These are phyloP conservation scores for Olyra latifolia DNA, from an alignment of 176 grass and related monocot genomes.

Conservation along the genomic window DNA sequence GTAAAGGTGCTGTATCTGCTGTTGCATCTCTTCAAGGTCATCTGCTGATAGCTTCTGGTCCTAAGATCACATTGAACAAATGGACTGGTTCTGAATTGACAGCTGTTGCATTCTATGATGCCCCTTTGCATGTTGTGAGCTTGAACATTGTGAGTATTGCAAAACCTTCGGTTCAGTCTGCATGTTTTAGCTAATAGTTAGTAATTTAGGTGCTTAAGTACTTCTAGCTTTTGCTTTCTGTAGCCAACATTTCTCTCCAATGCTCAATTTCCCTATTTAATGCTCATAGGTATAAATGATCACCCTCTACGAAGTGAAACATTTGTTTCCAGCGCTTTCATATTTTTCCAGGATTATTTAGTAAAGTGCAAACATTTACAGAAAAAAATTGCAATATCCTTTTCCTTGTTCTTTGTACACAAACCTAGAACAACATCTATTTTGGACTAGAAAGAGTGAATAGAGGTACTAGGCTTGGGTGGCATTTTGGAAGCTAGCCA, in stretches of 20 bases:
- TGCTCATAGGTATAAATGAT: background rate
- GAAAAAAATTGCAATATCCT: background rate
- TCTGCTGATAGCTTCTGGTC: slow-evolving; percentile 89
- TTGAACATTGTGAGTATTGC: slow-evolving; percentile 86
- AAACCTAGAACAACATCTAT: background rate
- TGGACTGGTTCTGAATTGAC: slow-evolving; percentile 94
- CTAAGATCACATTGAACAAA: slow-evolving; percentile 93
- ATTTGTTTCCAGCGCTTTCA: background rate
- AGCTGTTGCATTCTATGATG: slow-evolving; percentile 94
- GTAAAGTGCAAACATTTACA: background rate
- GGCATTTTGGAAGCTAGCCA: background rate
- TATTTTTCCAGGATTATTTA: background rate
- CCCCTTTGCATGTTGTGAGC: slow-evolving; percentile 96
- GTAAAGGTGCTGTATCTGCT: slow-evolving; percentile 91
- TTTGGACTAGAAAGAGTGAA: slow-evolving; percentile 4
- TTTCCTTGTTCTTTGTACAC: background rate
- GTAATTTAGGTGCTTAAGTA: background rate
- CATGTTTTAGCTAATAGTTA: slow-evolving; percentile 6
- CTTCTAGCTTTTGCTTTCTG: slow-evolving; percentile 13
- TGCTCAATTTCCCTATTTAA: background rate
- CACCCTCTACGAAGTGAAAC: background rate
- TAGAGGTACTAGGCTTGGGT: background rate
- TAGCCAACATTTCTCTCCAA: slow-evolving; percentile 21
- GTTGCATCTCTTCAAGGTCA: slow-evolving; percentile 97
- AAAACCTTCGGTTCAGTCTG: slow-evolving; percentile 28